Evolutionary conservation across 768 basidiomycete species (phyloP), one percentile per base, ranked within the genome.

Genomic region (Tulasnella sp.): DNA sequence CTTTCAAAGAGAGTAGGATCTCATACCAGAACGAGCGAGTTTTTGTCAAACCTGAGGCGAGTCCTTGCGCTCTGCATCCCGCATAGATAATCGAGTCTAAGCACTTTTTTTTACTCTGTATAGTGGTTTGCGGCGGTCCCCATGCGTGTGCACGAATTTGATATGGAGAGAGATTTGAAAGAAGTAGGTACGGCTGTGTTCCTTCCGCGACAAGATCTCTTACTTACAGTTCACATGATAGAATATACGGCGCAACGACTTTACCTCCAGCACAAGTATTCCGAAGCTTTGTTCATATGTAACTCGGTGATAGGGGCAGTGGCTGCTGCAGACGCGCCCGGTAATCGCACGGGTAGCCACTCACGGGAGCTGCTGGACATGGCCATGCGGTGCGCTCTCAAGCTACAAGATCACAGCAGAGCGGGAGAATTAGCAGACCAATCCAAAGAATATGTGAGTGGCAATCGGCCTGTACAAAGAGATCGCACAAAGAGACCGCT

Each of bases 1-100:
- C 62, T 15, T 63, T 63, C 42, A 12, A 61, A 48, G 50, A 60
- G 15, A 60, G 60, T 60, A 63, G 60, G 42, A n/a, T 25, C 29
- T 52, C 49, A 1, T 63, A 63, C 49, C 46, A 53, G 21, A 41
- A 44, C 24, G 62, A 63, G 29, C 59, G 46, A 15, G 62, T 63
- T 5, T 12, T 56, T 29, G 55, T 51, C n/a, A 29, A 30, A 30
- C 52, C 51, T 42, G 60, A 52, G n/a, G 60, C 54, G 45, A 55
- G 43, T 53, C 24, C 24, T 41, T 11, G 38, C 19, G 21, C 27
- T 31, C 17, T 21, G 34, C 27, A 31, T 41, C 22, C n/a, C 30
- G 38, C 22, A 31, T 10, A 38, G 24, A 22, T 7, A 34, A 53
- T 22, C 34, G 15, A 41, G 9, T 31, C n/a, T 53, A n/a, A n/a